These are phyloP conservation scores for Asterophora parasitica DNA, from an alignment of 768 basidiomycete genomes.

Conservation along the genomic window DNA sequence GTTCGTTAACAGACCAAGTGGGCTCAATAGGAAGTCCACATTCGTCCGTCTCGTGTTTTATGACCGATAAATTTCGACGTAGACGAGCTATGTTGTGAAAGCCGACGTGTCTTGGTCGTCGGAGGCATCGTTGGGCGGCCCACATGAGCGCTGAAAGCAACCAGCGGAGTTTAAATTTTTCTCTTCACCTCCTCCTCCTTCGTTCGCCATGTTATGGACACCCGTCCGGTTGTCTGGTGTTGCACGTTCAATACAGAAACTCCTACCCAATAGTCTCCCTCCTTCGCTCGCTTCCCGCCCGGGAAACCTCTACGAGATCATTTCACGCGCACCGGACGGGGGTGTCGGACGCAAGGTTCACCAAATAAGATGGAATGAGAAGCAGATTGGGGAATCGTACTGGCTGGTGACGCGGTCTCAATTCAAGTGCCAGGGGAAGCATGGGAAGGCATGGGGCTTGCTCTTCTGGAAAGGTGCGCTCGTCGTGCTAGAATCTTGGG, in stretches of 20 bases:
- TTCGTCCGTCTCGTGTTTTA: conserved; percentile 38
- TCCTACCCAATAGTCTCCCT: conserved; percentile 56
- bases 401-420: conserved; percentile 71
- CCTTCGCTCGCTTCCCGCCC: conserved; percentile 53
- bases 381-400: conserved; percentile 61
- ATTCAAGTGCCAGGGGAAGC: conserved; percentile 68
- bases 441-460: conserved; percentile 82
- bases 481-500: neutral
- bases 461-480: conserved; percentile 73
- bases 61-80: conserved; percentile 6
- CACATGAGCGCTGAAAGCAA: conserved; percentile 14
- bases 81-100: conserved; percentile 8
- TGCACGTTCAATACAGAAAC: conserved; percentile 42
- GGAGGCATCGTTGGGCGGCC: conserved; percentile 21
- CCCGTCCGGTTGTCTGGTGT: conserved; percentile 24
- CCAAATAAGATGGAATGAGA: conserved; percentile 70
- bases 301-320: conserved; percentile 66
- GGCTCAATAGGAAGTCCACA: conserved; percentile 62
- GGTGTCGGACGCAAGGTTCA: conserved; percentile 65
- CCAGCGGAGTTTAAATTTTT: conserved; percentile 23
- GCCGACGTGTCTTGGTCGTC: conserved; percentile 12
- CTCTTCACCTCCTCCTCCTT: conserved; percentile 13
- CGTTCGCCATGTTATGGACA: conserved; percentile 32
- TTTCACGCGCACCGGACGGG: conserved; percentile 62
- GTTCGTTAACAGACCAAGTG: conserved; percentile 76